Evolutionary conservation across 75 land plant genomes (phyloP).

Genomic region (Pinus albicaulis): DNA sequence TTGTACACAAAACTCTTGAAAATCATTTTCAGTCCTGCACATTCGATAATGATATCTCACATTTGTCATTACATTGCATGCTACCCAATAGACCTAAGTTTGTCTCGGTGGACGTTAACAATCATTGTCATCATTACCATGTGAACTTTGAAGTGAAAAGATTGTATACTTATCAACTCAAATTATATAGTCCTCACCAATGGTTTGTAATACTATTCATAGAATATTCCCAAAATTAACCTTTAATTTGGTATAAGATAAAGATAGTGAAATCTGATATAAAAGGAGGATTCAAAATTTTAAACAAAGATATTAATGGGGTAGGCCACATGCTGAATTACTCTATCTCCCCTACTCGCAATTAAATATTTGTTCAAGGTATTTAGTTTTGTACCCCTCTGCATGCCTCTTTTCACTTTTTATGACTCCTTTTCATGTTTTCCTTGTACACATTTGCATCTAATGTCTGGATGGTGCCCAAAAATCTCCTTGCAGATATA

Average conservation of each 20-base stretch:
- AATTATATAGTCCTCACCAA: background rate
- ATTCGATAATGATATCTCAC: background rate
- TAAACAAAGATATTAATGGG: too few species aligned
- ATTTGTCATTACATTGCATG: background rate
- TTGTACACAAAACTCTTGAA: slow-evolving; percentile 91
- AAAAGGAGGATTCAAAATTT: background rate
- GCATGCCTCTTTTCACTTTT: too few species aligned
- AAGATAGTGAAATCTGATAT: background rate
- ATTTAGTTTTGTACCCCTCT: too few species aligned
- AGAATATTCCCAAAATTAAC: background rate
- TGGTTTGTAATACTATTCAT: background rate
- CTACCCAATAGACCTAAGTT: background rate
- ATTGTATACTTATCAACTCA: background rate
- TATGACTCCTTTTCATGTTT: too few species aligned
- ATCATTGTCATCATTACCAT: background rate
- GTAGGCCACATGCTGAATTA: too few species aligned
- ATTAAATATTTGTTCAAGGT: too few species aligned
- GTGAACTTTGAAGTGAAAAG: background rate
- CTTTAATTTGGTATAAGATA: background rate
- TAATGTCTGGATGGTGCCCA: too few species aligned
- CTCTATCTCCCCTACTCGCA: too few species aligned
- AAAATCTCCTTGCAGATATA: too few species aligned
- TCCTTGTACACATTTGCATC: too few species aligned
- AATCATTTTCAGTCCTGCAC: slow-evolving; percentile 71
- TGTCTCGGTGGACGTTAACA: background rate